phyloP scores from a whole-genome alignment of 1,139 yeast genomes.

The Zygosaccharomyces pseudobailii region DNA sequence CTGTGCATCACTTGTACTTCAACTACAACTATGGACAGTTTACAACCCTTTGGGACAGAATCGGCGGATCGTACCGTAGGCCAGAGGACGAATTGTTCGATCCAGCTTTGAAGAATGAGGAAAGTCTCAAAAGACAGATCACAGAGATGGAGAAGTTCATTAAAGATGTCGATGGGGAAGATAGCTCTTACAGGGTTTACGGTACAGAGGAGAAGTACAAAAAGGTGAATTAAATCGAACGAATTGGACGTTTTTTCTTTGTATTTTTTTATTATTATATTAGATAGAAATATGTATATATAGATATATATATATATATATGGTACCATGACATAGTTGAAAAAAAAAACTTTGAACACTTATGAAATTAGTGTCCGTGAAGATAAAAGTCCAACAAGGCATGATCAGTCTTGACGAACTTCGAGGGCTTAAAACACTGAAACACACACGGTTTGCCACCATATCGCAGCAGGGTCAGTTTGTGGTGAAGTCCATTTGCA shows the following conservation, averaged over 20 bases:
- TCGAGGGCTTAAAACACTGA: constrained; percentile 1
- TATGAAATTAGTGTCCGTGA: neutral
- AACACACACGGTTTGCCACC: constrained; percentile 25
- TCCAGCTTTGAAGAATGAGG: constrained; percentile 51
- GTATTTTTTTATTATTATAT: neutral
- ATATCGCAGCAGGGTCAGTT: constrained; percentile 15
- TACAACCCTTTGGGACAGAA: constrained; percentile 95
- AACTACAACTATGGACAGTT: constrained; percentile 98
- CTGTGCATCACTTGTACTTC: constrained; percentile 92
- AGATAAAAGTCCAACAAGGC: neutral
- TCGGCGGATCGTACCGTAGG: constrained; percentile 87
- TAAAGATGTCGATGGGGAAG: constrained; percentile 69
- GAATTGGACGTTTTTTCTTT: neutral
- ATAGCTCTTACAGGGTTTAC: constrained; percentile 49
- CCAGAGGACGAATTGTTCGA: constrained; percentile 87
- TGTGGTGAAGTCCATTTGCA: constrained; percentile 22
- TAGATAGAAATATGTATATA: neutral
- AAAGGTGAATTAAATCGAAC: constrained; percentile 11
- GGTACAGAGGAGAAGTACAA: constrained; percentile 27
- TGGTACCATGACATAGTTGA: neutral
- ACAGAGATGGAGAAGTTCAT: constrained; percentile 77
- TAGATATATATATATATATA: neutral
- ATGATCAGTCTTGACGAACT: neutral
- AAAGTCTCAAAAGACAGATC: constrained; percentile 70
- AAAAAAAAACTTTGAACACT: neutral